Evolutionary conservation across 768 basidiomycete species (phyloP).

Genomic region (Sarcodon aspratus): DNA sequence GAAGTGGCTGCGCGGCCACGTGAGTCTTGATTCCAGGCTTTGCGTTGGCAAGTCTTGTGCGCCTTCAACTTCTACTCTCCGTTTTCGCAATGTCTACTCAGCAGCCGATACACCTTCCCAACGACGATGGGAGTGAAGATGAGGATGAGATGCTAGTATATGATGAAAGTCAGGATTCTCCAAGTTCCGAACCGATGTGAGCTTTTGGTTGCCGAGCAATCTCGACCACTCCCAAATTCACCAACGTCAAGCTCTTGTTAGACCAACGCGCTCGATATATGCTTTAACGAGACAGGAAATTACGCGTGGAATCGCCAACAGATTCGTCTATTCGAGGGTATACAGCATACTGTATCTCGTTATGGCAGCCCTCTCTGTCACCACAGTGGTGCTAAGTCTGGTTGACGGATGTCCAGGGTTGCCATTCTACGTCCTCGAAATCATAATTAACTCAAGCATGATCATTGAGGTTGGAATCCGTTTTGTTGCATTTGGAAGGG

Average conservation of each 20-base stretch:
- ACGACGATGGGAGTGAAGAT: neutral
- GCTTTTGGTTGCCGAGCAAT: neutral
- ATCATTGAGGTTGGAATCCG: conserved; percentile 89
- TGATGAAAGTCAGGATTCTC: neutral
- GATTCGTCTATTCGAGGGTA: conserved; percentile 78
- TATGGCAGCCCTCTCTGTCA: conserved; percentile 81
- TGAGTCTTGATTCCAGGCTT: conserved; percentile 12
- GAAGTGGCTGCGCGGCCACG: neutral
- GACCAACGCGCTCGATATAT: conserved; percentile 75
- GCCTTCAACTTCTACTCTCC: conserved; percentile 7
- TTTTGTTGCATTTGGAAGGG: conserved; percentile 87
- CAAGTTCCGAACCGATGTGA: neutral
- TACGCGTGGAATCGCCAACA: conserved; percentile 75
- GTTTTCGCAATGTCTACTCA: neutral
- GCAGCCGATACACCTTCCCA: neutral
- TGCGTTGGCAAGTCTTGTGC: neutral
- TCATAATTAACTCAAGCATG: conserved; percentile 86
- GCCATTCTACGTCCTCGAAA: conserved; percentile 83
- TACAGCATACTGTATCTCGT: conserved; percentile 84
- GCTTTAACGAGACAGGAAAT: conserved; percentile 77
- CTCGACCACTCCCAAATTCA: neutral
- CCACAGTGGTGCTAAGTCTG: conserved; percentile 77
- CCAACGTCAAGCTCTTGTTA: conserved; percentile 14
- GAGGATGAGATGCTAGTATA: neutral
- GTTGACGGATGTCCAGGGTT: conserved; percentile 77